phyloP scores from a whole-genome alignment of 306 rosid species.

The Sphenostylis stenocarpa region DNA sequence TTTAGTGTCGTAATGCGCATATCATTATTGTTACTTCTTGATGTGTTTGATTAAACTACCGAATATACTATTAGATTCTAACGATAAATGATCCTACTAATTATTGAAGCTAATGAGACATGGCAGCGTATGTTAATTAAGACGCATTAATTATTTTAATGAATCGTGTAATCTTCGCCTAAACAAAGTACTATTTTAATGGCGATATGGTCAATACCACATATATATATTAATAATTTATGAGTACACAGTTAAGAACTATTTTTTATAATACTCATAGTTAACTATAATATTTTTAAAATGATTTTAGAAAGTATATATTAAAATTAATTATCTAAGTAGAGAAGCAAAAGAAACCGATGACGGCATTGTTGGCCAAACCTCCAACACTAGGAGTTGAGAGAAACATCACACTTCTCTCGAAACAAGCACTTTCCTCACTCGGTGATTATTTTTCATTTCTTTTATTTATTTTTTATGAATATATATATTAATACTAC shows the following conservation, averaged over 20 bases:
- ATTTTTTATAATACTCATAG: too few relatives aligned
- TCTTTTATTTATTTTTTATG: not conserved
- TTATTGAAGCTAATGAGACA: conserved; percentile 25
- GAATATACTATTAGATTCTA: conserved; percentile 39
- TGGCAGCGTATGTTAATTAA: not conserved
- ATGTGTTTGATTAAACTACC: conserved; percentile 2
- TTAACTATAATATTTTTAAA: not conserved
- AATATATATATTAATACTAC: too few relatives aligned
- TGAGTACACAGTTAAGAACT: not conserved
- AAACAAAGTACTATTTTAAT: not conserved
- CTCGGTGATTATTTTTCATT: not conserved
- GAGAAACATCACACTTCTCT: not conserved
- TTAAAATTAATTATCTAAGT: not conserved
- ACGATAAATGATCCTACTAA: not conserved
- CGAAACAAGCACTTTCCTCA: not conserved
- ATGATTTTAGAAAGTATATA: too few relatives aligned
- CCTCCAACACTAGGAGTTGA: not conserved
- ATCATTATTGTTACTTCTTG: not conserved
- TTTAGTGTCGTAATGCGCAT: not conserved
- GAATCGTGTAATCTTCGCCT: not conserved
- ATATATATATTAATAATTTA: not conserved
- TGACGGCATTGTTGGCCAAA: conserved; percentile 1
- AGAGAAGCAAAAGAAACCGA: not conserved
- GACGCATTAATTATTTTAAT: not conserved
- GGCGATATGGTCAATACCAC: conserved; percentile 5